phyloP scores from a whole-genome alignment of 176 grass and related monocot genomes.

The Triticum timopheevii region DNA sequence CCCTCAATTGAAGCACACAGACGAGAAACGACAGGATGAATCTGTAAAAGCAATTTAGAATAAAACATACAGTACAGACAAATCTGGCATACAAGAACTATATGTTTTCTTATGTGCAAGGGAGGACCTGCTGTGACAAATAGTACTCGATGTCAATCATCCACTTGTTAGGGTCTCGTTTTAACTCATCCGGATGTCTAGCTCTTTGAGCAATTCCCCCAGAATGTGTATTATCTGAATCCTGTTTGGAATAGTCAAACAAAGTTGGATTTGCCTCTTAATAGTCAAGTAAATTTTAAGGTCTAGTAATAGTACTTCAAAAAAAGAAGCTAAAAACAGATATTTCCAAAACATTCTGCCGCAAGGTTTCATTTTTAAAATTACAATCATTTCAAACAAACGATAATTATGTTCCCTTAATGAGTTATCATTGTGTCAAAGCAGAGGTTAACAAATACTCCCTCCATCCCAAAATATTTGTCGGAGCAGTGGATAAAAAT shows the following conservation, averaged over 20 bases:
- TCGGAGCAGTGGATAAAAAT: too few relatives aligned
- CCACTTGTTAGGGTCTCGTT: conserved; percentile 66
- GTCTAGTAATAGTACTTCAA: conserved; percentile 27
- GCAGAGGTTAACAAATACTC: background rate
- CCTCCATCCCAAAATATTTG: too few relatives aligned
- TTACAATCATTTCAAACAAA: conserved; percentile 4
- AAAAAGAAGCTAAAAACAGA: conserved; percentile 16
- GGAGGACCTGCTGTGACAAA: conserved; percentile 83
- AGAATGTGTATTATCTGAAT: conserved; percentile 52
- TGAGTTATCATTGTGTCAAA: background rate
- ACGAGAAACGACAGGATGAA: conserved; percentile 97
- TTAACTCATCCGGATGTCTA: conserved; percentile 92
- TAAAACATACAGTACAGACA: background rate
- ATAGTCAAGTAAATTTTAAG: conserved; percentile 21
- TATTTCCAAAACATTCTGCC: background rate
- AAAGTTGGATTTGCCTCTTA: background rate
- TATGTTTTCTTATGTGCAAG: conserved; percentile 21
- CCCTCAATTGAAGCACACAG: conserved; percentile 97
- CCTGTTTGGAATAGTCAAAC: conserved; percentile 44
- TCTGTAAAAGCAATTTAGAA: conserved; percentile 60
- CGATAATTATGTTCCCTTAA: background rate
- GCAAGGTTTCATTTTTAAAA: background rate
- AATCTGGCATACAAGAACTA: background rate
- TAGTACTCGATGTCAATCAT: conserved; percentile 98
- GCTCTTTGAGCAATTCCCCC: conserved; percentile 91